Conservation (phyloP, 169 alveolate species). For the Plasmodium vivax region DNA sequence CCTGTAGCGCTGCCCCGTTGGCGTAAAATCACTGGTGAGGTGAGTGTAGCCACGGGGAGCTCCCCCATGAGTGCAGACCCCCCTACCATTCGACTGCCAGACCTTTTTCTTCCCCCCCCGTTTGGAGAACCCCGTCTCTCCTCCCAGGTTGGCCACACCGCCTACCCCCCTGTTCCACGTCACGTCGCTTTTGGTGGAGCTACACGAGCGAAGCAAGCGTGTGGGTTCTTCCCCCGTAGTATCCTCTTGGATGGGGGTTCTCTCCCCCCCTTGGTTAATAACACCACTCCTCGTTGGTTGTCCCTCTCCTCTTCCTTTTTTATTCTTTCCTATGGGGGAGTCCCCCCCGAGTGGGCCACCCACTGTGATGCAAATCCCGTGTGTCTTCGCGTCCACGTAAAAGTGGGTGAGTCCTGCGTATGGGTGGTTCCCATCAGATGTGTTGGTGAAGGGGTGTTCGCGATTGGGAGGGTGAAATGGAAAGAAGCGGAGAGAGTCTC, state of each 20-base stretch:
- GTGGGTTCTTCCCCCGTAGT: too few species aligned
- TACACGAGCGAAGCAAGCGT: not conserved
- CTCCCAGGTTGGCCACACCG: not conserved
- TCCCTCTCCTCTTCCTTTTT: not conserved
- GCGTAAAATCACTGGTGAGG: not conserved
- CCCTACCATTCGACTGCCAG: not conserved
- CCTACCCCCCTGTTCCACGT: not conserved
- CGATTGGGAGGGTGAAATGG: not conserved
- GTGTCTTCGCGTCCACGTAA: not conserved
- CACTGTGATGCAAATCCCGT: not conserved
- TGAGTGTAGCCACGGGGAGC: not conserved
- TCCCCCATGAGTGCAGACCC: not conserved
- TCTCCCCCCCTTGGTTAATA: not conserved
- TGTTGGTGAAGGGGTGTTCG: not conserved
- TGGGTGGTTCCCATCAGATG: not conserved
- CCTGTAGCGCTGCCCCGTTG: not conserved
- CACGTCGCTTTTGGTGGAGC: not conserved
- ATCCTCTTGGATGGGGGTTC: too few species aligned
- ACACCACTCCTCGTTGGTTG: not conserved
- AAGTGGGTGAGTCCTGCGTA: not conserved
- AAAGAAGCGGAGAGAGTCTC: not conserved
- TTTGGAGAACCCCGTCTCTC: not conserved
- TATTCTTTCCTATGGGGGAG: not conserved
- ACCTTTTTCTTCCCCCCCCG: too few species aligned
- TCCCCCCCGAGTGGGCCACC: not conserved